A percentile compares a stretch with the other conserved stretches of the same genome.
These are phyloP conservation scores for Oryza meyeriana DNA, from an alignment of 176 grass and related monocot genomes.

Conservation along the genomic window DNA sequence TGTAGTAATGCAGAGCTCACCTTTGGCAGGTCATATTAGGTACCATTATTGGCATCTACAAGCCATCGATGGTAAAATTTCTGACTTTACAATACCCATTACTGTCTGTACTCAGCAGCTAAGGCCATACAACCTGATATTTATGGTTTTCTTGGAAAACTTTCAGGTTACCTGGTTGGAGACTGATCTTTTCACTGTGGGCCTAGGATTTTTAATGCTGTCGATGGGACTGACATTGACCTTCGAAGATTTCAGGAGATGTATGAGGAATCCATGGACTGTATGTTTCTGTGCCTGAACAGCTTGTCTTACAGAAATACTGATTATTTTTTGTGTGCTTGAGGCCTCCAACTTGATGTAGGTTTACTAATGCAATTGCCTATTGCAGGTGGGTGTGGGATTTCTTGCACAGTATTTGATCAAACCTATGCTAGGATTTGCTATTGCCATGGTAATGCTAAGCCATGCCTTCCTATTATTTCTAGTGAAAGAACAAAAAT, in stretches of 20 bases:
- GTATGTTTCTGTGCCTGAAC: slow-evolving; percentile 49
- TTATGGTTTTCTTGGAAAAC: slow-evolving; percentile 16
- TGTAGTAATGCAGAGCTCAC: slow-evolving; percentile 19
- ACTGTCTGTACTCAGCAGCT: slow-evolving; percentile 5
- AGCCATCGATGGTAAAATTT: slow-evolving; percentile 74
- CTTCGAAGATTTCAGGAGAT: slow-evolving; percentile 97
- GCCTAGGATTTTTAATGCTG: slow-evolving; percentile 92
- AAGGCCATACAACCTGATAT: slow-evolving; percentile 14
- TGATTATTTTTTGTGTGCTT: slow-evolving; percentile 8
- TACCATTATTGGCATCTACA: slow-evolving; percentile 89
- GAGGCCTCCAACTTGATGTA: slow-evolving; percentile 11
- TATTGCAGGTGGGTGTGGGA: slow-evolving; percentile 83
- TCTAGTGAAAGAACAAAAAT: background rate
- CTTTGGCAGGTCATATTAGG: slow-evolving; percentile 80
- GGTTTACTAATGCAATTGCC: slow-evolving; percentile 33
- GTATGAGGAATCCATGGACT: slow-evolving; percentile 96
- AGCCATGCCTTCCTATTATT: background rate
- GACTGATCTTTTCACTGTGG: slow-evolving; percentile 89
- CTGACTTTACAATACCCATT: slow-evolving; percentile 8
- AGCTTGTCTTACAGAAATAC: slow-evolving; percentile 16
- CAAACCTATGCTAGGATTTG: slow-evolving; percentile 81
- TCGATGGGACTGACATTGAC: slow-evolving; percentile 96
- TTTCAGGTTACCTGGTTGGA: slow-evolving; percentile 94
- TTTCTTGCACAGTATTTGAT: slow-evolving; percentile 88
- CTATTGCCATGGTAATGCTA: slow-evolving; percentile 70